A percentile compares a stretch with the other conserved stretches of the same genome.
Conservation (phyloP, 1,284 basidiomycete genomes). For the Boletus semigastroideus region DNA sequence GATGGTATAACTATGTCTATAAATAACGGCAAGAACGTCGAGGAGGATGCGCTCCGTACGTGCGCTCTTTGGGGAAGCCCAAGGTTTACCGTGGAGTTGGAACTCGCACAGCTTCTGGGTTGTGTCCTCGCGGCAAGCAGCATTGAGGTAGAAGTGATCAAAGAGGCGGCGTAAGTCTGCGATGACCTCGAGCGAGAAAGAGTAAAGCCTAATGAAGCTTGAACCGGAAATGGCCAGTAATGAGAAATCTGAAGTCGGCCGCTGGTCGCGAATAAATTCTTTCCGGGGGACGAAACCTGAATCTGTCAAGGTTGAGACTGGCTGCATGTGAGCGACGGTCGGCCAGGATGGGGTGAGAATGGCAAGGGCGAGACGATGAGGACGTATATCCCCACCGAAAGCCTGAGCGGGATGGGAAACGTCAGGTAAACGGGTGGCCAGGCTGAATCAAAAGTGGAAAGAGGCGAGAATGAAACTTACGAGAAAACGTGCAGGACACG, state of each 20-base stretch:
- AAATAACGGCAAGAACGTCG: constrained; percentile 61
- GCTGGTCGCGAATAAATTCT: constrained; percentile 64
- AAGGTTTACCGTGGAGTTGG: constrained; percentile 64
- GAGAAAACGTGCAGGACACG: constrained; percentile 37
- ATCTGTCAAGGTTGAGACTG: constrained; percentile 35
- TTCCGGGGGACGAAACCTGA: constrained; percentile 60
- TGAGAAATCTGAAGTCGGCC: constrained; percentile 58
- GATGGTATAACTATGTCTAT: constrained; percentile 61
- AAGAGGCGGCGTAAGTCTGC: constrained; percentile 54
- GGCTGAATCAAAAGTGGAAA: constrained; percentile 30
- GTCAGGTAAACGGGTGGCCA: constrained; percentile 41
- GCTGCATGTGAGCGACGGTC: constrained; percentile 32
- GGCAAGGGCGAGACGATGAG: constrained; percentile 19
- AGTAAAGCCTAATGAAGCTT: constrained; percentile 64
- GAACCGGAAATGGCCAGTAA: constrained; percentile 65
- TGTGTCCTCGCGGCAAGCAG: constrained; percentile 53
- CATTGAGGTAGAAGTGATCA: constrained; percentile 45
- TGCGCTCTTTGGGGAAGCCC: constrained; percentile 64
- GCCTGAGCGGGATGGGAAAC: constrained; percentile 35
- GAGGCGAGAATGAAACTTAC: constrained; percentile 27
- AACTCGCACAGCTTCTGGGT: constrained; percentile 66
- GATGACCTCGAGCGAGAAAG: constrained; percentile 56
- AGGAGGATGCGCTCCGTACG: constrained; percentile 67
- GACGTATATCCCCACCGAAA: constrained; percentile 28
- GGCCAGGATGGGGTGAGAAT: constrained; percentile 28